Evolutionary conservation across 2,329 filamentous ascomycete species (phyloP), one percentile per base, ranked within the genome.

Genomic region (Cephalotrichum gorgonifer): DNA sequence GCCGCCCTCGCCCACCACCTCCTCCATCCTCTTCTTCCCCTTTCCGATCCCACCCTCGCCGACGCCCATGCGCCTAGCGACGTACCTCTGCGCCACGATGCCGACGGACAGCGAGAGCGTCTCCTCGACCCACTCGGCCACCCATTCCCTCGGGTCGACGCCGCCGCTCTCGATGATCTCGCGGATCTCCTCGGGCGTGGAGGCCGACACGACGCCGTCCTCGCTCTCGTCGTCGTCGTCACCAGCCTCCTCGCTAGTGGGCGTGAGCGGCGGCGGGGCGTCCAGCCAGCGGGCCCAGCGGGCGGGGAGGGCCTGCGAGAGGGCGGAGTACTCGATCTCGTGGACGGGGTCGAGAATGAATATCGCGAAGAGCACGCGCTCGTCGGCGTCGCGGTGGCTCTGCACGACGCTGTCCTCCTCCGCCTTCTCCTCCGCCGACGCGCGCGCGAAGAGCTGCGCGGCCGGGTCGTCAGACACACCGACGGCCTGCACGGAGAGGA

Each of bases 61-160:
- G 9, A 98, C 91, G 12, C 93, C 91, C 93, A 98, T 98, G 50
- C 93, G 75, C 53, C 86, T 80, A 4, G 93, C 91, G 20, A 98
- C 93, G 62, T 98, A 98, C 54, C 90, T 76, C 74, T 98, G 93
- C 2, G 93, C 93, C 3, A 97, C 84, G 7, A 95, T 73, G 17
- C 93, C 91, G 1, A 94, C 79, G 3, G 82, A 79, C 44, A 97
- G 71, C 38, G 74, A 81, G 28, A 98, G 74, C 0, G 83, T 71
- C 69, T 97, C 91, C 69, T 97, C 91, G 43, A 98, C 78, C 93
- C 93, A 98, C 66, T 97, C 93, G 3, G 90, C 86, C 33, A 95
- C 87, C 93, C 93, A 98, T 65, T 98, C 93, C 51, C 93, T 77
- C 0, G 93, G 93, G 61, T 98, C 93, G 2, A 97, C 88, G 43